Evolutionary conservation across 192 early-diverging fungal genomes (phyloP).

Genomic region (Funneliformis geosporum): DNA sequence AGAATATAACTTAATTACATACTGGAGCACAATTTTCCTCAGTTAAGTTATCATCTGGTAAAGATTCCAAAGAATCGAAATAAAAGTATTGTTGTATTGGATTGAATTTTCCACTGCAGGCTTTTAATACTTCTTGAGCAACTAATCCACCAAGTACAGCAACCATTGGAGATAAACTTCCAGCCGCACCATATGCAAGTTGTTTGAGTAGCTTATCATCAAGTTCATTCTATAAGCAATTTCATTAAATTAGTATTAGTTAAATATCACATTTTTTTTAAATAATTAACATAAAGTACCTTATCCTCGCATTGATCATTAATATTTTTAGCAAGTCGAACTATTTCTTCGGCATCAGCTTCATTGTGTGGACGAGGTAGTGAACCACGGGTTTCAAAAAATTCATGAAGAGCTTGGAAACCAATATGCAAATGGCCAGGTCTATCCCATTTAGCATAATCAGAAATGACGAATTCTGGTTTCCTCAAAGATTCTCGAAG

Average conservation of each 20-base stretch:
- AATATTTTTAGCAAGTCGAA: constrained; percentile 70
- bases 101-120: constrained; percentile 94
- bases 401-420: constrained; percentile 93
- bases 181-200: constrained; percentile 84
- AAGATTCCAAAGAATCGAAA: constrained; percentile 96
- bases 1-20: constrained; percentile 19
- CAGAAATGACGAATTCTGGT: constrained; percentile 86
- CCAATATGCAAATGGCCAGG: constrained; percentile 88
- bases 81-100: constrained; percentile 92
- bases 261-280: background rate
- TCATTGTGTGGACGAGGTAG: constrained; percentile 87
- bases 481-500: constrained; percentile 72
- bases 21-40: constrained; percentile 77
- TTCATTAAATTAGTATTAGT: background rate
- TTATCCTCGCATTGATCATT: constrained; percentile 70
- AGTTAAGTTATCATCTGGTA: constrained; percentile 72
- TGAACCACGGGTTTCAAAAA: constrained; percentile 63
- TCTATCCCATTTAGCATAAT: constrained; percentile 99
- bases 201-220: constrained; percentile 86
- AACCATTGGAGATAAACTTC: constrained; percentile 92
- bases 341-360: constrained; percentile 80
- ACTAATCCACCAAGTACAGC: constrained; percentile 96
- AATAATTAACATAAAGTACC: constrained; percentile 20
- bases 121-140: constrained; percentile 98
- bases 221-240: constrained; percentile 58